Evolutionary conservation across 129 eudicot species (phyloP).

Genomic region (Artemisia argyi): DNA sequence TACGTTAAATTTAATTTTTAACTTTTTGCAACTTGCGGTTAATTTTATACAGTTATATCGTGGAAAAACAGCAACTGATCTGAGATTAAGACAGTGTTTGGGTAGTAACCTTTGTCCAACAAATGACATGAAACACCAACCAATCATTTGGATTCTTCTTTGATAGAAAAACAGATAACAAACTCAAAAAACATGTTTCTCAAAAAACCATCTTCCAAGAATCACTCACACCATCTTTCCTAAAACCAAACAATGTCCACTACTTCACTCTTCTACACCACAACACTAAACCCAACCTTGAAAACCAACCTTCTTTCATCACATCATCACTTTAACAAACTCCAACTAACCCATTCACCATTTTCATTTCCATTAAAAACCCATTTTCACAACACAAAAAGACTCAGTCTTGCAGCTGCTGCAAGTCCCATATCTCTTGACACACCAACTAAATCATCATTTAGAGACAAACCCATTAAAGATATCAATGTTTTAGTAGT

Average conservation of each 20-base stretch:
- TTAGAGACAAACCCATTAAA: conserved; percentile 63
- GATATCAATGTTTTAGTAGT: conserved; percentile 85
- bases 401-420: conserved; percentile 34
- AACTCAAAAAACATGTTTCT: not conserved
- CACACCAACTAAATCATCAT: conserved; percentile 50
- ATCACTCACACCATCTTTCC: conserved; percentile 12
- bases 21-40: too few relatives aligned
- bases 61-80: too few relatives aligned
- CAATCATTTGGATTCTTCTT: conserved; percentile 35
- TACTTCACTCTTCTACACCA: conserved; percentile 41
- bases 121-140: conserved; percentile 24
- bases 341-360: conserved; percentile 57
- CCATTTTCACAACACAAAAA: conserved; percentile 32
- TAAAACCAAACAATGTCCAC: conserved; percentile 48
- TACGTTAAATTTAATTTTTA: too few relatives aligned
- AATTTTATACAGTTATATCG: too few relatives aligned
- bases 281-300: conserved; percentile 44
- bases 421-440: conserved; percentile 36
- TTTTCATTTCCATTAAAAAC: conserved; percentile 34
- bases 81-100: not conserved
- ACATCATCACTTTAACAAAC: conserved; percentile 33
- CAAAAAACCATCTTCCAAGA: conserved; percentile 1
- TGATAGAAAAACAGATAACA: conserved; percentile 29
- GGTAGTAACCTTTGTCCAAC: not conserved
- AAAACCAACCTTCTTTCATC: conserved; percentile 35